Evolutionary conservation across 1,284 basidiomycete species (phyloP).

Genomic region (Pascua guehoae): DNA sequence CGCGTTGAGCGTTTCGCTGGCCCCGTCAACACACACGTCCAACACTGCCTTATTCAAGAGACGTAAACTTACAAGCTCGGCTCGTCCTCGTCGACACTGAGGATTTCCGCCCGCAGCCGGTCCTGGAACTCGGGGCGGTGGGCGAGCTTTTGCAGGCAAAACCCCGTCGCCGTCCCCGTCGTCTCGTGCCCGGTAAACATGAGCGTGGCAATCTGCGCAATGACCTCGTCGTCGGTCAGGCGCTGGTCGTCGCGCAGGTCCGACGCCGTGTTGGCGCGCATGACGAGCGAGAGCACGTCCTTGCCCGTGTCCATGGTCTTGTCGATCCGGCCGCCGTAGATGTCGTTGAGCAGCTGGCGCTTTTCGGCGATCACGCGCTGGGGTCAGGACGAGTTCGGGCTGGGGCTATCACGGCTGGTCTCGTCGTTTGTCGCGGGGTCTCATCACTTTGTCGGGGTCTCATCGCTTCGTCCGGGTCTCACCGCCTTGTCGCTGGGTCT

Average conservation of each 20-base stretch:
- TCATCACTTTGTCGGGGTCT: too few species aligned
- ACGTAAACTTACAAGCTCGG: background rate
- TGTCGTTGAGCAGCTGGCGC: background rate
- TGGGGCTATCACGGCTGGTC: too few species aligned
- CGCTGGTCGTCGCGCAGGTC: constrained; percentile 57
- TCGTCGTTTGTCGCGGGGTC: background rate
- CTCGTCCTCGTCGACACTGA: constrained; percentile 8
- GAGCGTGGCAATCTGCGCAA: constrained; percentile 73
- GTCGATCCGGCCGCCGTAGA: constrained; percentile 35
- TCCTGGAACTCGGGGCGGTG: constrained; percentile 55
- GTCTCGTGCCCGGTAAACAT: constrained; percentile 71
- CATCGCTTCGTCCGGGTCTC: too few species aligned
- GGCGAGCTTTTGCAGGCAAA: constrained; percentile 58
- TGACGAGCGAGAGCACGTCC: constrained; percentile 53
- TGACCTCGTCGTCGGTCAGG: constrained; percentile 63
- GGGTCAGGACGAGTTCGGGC: too few species aligned
- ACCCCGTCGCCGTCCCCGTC: constrained; percentile 56
- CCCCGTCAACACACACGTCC: too few species aligned
- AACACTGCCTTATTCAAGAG: too few species aligned
- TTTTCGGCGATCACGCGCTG: constrained; percentile 2
- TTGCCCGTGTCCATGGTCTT: constrained; percentile 52
- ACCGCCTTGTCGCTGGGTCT: background rate
- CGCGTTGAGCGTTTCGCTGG: constrained; percentile 39
- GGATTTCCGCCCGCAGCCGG: constrained; percentile 56
- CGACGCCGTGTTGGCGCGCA: constrained; percentile 60